A percentile compares a stretch with the other conserved stretches of the same genome.
Evolutionary conservation across 176 grass and related monocot genomes (phyloP).

Genomic region (Oryza brachyantha): DNA sequence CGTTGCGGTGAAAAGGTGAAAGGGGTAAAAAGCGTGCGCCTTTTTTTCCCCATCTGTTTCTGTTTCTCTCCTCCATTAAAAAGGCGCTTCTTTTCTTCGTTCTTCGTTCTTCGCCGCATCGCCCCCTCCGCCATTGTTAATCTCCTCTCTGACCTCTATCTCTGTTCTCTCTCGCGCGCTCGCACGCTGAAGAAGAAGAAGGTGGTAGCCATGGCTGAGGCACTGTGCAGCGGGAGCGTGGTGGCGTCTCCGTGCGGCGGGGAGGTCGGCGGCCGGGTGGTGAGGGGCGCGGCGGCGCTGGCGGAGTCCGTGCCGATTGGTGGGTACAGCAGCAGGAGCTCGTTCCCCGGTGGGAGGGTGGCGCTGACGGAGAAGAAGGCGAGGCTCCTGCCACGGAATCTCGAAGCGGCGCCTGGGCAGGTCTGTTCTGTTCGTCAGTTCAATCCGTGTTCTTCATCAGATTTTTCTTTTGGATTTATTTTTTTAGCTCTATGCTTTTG

Average conservation of each 20-base stretch:
- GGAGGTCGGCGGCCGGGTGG: neutral
- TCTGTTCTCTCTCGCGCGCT: neutral
- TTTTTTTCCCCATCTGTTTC: neutral
- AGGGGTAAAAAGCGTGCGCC: neutral
- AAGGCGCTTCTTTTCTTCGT: neutral
- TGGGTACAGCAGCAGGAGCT: conserved; percentile 12
- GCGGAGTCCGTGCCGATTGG: conserved; percentile 20
- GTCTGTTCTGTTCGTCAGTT: conserved; percentile 16
- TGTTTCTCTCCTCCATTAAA: neutral
- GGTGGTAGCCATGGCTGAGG: conserved; percentile 39
- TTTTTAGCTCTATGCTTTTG: neutral
- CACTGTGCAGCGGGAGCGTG: conserved; percentile 32
- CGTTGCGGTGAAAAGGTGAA: neutral
- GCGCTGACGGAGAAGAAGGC: conserved; percentile 21
- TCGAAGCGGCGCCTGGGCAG: conserved; percentile 36
- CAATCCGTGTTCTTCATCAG: neutral
- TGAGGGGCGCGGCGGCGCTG: conserved; percentile 21
- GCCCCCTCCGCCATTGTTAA: neutral
- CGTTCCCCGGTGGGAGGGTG: conserved; percentile 51
- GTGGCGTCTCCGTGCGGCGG: conserved; percentile 19
- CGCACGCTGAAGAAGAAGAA: neutral
- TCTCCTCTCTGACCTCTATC: too few relatives aligned
- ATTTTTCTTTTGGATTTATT: neutral
- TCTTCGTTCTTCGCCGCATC: conserved; percentile 39
- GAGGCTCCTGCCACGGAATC: conserved; percentile 23